Evolutionary conservation across 148 eudicot species (phyloP).

Genomic region (Pouteria glomerata): DNA sequence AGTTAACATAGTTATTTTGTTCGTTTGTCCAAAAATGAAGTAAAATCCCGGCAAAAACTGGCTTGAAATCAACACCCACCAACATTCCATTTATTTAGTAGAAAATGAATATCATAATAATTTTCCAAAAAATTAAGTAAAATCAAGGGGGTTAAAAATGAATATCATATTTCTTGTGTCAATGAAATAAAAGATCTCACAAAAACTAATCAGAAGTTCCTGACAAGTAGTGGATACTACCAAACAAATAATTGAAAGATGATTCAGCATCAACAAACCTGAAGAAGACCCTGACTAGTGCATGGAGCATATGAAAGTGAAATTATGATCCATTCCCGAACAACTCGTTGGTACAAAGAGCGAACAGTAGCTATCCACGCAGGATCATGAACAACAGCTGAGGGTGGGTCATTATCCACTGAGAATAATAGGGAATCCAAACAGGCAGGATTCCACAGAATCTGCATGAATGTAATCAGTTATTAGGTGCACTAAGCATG

Average conservation of each 20-base stretch:
- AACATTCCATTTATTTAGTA: neutral
- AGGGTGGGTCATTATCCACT: slow-evolving; percentile 70
- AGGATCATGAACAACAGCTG: slow-evolving; percentile 89
- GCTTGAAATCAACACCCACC: neutral
- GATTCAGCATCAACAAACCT: slow-evolving; percentile 44
- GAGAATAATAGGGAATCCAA: slow-evolving; percentile 80
- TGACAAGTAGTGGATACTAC: neutral
- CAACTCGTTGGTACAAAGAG: slow-evolving; percentile 75
- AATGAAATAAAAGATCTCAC: neutral
- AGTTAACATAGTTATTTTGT: neutral
- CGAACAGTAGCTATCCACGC: slow-evolving; percentile 79
- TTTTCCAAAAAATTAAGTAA: no score
- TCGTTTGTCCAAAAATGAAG: neutral
- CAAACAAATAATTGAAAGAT: slow-evolving; percentile 4
- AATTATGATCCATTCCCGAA: slow-evolving; percentile 87
- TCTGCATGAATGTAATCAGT: slow-evolving; percentile 41
- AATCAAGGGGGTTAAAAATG: no score
- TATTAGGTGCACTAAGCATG: neutral
- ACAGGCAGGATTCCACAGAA: slow-evolving; percentile 89
- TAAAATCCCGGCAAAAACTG: neutral
- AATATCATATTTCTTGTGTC: neutral
- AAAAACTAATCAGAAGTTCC: neutral
- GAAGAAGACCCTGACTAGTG: slow-evolving; percentile 98
- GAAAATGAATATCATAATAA: no score
- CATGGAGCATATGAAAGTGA: slow-evolving; percentile 99